Base-by-base conservation (phyloP, 2,329 filamentous ascomycete species). In the Fonsecaea multimorphosa region DNA sequence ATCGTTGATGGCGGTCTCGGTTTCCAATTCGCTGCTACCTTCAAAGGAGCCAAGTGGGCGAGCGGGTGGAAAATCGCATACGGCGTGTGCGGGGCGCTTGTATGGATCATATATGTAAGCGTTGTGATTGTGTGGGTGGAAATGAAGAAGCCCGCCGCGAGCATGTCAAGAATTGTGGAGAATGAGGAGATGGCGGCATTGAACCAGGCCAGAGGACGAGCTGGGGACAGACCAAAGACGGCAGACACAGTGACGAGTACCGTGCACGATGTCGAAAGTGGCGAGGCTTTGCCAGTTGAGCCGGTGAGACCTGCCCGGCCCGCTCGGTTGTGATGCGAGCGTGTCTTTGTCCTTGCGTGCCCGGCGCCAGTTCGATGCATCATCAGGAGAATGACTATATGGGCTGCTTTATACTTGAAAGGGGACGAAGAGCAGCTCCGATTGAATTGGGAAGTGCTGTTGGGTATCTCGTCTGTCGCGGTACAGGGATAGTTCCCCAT, bases 1-100 rank as follows among this genome's bases (percentile, higher is more conserved):
- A 82, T 86, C 61, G 78, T 86, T 71, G 86, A 86, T 70, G 85
- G 83, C 14, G 85, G 84, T 0, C 73, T 87, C 1, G 85, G 85
- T 0, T 79, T 86, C 44, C 62, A 62, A 40, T 57, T 66, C 9
- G 65, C 67, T 2, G 56, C 53, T 12, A 59, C 64, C 1, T 34
- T 66, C 9, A 53, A 55, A 3, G 66, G 40, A 1, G 54, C 34
- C 6, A 31, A 65, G 27, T 67, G 59, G 64, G 54, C 61, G 5
- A 38, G 38, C n/a, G 57, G 61, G 12, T 63, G 64, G 9, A 64
- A 60, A 31, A 55, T 67, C 46, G 58, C 49, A 8, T 69, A 69
- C 22, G 67, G 67, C 11, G 59, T 58, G 12, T 27, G 65, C 5
- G 67, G 65, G 6, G 53, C 46, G 7, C 9, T 69, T 2, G 56